Evolutionary conservation across 2,329 filamentous ascomycete species (phyloP).

Genomic region (Penicillium thymicola): DNA sequence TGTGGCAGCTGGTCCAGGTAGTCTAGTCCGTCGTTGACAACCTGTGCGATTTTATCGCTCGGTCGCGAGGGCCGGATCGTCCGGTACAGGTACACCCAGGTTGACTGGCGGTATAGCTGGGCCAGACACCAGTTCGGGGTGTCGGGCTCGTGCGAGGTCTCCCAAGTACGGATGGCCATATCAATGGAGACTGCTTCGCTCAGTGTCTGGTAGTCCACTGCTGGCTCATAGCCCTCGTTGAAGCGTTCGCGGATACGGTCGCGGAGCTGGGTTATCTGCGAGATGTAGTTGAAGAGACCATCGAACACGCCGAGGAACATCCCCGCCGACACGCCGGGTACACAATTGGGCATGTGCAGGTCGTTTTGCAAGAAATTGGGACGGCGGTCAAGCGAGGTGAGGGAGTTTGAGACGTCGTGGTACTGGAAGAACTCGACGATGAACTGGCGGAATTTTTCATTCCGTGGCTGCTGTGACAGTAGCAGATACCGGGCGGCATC

Average conservation of each 20-base stretch:
- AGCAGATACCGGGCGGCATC: constrained; percentile 71
- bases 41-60: constrained; percentile 53
- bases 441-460: constrained; percentile 67
- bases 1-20: constrained; percentile 55
- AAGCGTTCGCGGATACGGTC: constrained; percentile 70
- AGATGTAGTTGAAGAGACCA: constrained; percentile 74
- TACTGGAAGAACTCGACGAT: constrained; percentile 80
- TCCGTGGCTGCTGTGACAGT: constrained; percentile 57
- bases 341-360: constrained; percentile 53
- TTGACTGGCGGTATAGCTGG: constrained; percentile 60
- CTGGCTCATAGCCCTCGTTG: constrained; percentile 58
- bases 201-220: constrained; percentile 69
- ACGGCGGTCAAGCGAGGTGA: constrained; percentile 54
- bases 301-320: constrained; percentile 77
- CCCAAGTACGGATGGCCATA: constrained; percentile 69
- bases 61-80: constrained; percentile 58
- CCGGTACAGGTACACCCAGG: constrained; percentile 62
- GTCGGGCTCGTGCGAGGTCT: constrained; percentile 54
- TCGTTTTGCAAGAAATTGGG: constrained; percentile 53
- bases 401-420: constrained; percentile 61
- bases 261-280: constrained; percentile 73
- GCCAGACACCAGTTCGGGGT: constrained; percentile 55
- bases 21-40: constrained; percentile 57
- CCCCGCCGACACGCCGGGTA: constrained; percentile 54
- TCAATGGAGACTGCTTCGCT: constrained; percentile 74